phyloP scores from a whole-genome alignment of 2,329 filamentous ascomycete genomes.

The Juglanconis oblonga region DNA sequence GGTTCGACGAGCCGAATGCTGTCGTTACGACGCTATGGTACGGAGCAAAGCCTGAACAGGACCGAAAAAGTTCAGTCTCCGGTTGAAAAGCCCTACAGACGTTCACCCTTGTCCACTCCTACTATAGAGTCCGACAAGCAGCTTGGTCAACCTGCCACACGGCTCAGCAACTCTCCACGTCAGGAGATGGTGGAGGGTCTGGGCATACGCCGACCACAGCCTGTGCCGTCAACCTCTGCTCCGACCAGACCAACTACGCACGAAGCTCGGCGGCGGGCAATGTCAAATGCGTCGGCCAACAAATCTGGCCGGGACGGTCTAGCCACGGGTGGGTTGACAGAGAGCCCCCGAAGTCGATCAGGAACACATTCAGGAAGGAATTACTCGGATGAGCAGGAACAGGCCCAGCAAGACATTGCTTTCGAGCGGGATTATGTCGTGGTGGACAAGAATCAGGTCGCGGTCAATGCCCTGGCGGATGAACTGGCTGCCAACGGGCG shows the following conservation, averaged over 20 bases:
- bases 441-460: conserved; percentile 90
- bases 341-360: conserved; percentile 2
- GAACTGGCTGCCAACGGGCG: conserved; percentile 84
- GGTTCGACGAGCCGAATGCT: conserved; percentile 29
- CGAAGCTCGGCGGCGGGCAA: conserved; percentile 36
- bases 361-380: neutral
- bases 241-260: conserved; percentile 39
- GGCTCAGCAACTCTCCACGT: conserved; percentile 41
- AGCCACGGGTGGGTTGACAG: conserved; percentile 22
- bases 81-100: conserved; percentile 38
- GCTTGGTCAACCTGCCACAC: conserved; percentile 28
- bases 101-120: conserved; percentile 43
- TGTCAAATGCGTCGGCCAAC: conserved; percentile 39
- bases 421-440: conserved; percentile 94
- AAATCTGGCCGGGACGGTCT: conserved; percentile 32
- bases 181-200: conserved; percentile 46
- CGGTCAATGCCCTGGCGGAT: conserved; percentile 96
- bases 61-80: conserved; percentile 37
- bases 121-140: conserved; percentile 32
- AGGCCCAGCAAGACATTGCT: conserved; percentile 79
- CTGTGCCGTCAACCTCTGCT: conserved; percentile 47
- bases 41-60: conserved; percentile 34
- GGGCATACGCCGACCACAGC: conserved; percentile 47
- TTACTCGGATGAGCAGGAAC: conserved; percentile 54
- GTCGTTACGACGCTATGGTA: conserved; percentile 39